Base-by-base conservation (phyloP, 2,329 filamentous ascomycete species). In the Gnomoniopsis sp. region DNA sequence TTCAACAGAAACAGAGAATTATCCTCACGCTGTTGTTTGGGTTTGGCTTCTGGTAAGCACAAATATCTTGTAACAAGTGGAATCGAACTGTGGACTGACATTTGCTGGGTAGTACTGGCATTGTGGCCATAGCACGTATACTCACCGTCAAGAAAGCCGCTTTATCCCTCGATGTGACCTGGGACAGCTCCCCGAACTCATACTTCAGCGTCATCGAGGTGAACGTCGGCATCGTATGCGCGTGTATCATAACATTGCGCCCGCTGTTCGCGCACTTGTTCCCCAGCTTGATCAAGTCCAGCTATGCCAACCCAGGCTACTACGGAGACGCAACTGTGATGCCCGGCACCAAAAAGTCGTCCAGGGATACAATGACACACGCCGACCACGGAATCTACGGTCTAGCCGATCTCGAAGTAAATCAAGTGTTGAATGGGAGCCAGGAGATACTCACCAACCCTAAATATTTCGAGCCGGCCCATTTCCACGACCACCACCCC, bases 181-280 rank as follows among this genome's bases (percentile, higher is more conserved):
- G 70, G 69, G 68, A 70, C 53, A 70, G 70, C 33, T 65, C 69
- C 2, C 63, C 67, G 8, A 67, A 69, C 1, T 66, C 70, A 1
- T 69, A 68, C 48, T 70, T 69, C 66, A 69, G 68, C 12, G 65
- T 68, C 49, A 66, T 68, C 33, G 70, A 72, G 58, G 62, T 71
- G 55, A 68, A 66, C 54, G 66, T 66, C 22, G 68, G 65, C 23
- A 70, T 71, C 15, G 36, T 68, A 2, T 69, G 66, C 26, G 68
- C 69, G 2, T 68, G 66, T 30, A 62, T 71, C 22, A 69, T 68
- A 8, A 66, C 69, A 11, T 61, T 72, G 2, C 66, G 68, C 11
- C 70, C 70, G 3, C 61, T 70, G 22, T 58, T 71, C 33, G 55
- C 62, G n/a, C 60, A 59, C 6, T 22, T 65, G 26, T 53, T 68